Conservation (phyloP, 2,329 filamentous ascomycete genomes). For the Trichoderma koningiopsis region DNA sequence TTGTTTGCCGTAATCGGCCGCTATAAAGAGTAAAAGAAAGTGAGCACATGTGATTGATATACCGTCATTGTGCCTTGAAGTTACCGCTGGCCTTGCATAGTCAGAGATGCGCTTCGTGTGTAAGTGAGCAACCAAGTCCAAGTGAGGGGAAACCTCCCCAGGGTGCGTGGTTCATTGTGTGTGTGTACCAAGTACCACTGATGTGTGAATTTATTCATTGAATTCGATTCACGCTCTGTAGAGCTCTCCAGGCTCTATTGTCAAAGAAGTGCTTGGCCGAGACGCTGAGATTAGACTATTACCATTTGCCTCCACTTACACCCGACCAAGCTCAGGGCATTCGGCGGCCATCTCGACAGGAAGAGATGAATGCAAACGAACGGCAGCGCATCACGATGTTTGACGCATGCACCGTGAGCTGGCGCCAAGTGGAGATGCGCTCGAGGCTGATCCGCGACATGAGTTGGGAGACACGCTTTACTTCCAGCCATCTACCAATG, state of each 20-base stretch:
- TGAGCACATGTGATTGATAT: not conserved
- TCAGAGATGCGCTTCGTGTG: not conserved
- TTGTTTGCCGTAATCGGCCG: too few species aligned
- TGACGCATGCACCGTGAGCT: slow-evolving; percentile 3
- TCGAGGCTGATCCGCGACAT: not conserved
- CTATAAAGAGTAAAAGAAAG: too few species aligned
- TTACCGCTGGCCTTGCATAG: not conserved
- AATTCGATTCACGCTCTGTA: not conserved
- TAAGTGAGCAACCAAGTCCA: not conserved
- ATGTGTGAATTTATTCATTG: not conserved
- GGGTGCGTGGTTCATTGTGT: not conserved
- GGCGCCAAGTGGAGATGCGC: not conserved
- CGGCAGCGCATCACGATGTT: not conserved
- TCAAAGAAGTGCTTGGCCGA: not conserved
- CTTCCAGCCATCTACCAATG: too few species aligned
- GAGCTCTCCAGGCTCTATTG: not conserved
- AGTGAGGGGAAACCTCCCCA: not conserved
- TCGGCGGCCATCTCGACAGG: not conserved
- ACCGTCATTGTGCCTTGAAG: not conserved
- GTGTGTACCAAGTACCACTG: not conserved
- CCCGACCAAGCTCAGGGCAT: not conserved
- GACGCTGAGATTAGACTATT: not conserved
- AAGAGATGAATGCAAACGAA: not conserved
- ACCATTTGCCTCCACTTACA: not conserved
- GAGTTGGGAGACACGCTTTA: not conserved